Evolutionary conservation across 1,139 yeast genomes (phyloP).

Genomic region (Protomyces macrosporus): DNA sequence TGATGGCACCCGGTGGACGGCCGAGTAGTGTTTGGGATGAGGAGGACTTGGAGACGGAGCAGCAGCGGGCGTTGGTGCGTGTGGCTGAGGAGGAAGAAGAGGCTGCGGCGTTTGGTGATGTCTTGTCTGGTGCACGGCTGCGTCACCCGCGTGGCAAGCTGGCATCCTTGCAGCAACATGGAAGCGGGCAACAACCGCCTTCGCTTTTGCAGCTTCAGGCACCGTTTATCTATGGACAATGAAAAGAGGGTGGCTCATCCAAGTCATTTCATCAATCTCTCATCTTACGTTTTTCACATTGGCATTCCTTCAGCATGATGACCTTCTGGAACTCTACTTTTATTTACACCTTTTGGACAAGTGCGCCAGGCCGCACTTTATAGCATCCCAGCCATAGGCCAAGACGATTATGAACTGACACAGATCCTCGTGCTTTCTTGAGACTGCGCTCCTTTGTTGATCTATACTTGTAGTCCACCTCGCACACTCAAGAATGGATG

Average conservation of each 20-base stretch:
- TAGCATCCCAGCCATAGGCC: too few relatives aligned
- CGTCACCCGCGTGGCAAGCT: not conserved
- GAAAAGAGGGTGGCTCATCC: too few relatives aligned
- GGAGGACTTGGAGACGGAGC: not conserved
- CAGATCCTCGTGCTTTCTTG: too few relatives aligned
- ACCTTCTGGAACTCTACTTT: too few relatives aligned
- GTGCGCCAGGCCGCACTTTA: too few relatives aligned
- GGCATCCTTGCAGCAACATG: not conserved
- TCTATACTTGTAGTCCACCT: not conserved
- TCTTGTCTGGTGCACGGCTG: not conserved
- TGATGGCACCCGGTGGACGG: not conserved
- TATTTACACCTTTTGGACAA: too few relatives aligned
- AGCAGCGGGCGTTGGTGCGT: not conserved
- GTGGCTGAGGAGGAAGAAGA: not conserved
- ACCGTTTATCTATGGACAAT: not conserved
- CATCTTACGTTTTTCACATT: too few relatives aligned
- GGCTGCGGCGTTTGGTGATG: not conserved
- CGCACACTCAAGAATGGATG: constrained; percentile 55
- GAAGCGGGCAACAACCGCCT: not conserved
- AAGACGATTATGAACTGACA: too few relatives aligned
- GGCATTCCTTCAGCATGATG: too few relatives aligned
- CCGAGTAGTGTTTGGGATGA: not conserved
- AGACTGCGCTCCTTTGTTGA: too few relatives aligned
- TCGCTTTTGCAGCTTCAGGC: not conserved
- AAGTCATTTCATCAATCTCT: too few relatives aligned